Base-by-base conservation (phyloP, 495 filamentous ascomycete species). In the Extremus antarcticus region DNA sequence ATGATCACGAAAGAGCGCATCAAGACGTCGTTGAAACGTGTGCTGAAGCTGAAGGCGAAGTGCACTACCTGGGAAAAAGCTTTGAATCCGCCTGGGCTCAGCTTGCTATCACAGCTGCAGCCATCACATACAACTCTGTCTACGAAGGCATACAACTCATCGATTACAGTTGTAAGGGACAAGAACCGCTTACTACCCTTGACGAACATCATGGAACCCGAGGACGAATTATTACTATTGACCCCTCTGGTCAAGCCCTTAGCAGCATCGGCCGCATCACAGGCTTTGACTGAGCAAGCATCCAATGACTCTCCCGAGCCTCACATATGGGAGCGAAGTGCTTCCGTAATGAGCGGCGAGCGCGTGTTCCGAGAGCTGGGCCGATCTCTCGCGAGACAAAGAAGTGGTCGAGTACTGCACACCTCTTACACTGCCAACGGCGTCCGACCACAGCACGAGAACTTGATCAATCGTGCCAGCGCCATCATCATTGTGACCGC, bases 361-460 rank as follows among this genome's bases (percentile, higher is more conserved):
- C 82, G 83, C 25, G 85, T 95, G 0, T 95, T 95, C 62, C 77
- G 86, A 55, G 88, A 91, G 64, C 71, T 95, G 1, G 89, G 89
- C 1, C 73, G 86, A 57, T 87, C 86, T 1, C 72, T 95, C 2
- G 88, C 89, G 3, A 78, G 89, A 35, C 86, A 90, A 58, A 70
- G 89, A 11, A 85, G 81, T 56, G 88, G 88, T 0, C 84, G 89
- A 60, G 79, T 94, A 15, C 70, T 94, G 25, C 89, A 95, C 65
- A 94, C 89, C 1, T 94, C 88, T 0, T 95, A 95, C 66, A 95
- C 89, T 0, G 82, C 88, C 1, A 91, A 92, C 60, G 89, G 89
- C 17, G 82, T 95, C 10, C 78, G 89, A 25, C 89, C 88, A 48
- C 83, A 92, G 1, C 89, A 95, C 62, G 89, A 95, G 65, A 88